A percentile compares a stretch with the other conserved stretches of the same genome.
These are phyloP conservation scores for Xerophyta viscosa DNA, from an alignment of 106 monocot species.

Conservation along the genomic window DNA sequence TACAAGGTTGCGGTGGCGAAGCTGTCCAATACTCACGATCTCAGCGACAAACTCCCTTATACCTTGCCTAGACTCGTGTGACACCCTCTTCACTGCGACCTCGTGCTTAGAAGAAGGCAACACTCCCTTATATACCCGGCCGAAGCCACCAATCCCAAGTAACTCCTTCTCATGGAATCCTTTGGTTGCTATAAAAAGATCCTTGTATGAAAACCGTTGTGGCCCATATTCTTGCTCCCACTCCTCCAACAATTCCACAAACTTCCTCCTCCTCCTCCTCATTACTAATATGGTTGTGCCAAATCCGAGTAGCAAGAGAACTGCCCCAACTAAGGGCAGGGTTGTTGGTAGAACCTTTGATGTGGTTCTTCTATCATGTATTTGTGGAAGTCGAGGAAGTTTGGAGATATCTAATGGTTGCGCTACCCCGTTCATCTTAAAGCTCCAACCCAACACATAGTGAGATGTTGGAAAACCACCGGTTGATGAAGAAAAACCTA, in stretches of 20 bases:
- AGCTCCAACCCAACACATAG: slow-evolving; percentile 27
- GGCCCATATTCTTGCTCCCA: slow-evolving; percentile 1
- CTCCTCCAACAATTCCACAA: slow-evolving; percentile 14
- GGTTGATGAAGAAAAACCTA: slow-evolving; percentile 22
- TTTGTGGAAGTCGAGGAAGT: slow-evolving; percentile 3
- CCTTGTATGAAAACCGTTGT: slow-evolving; percentile 6
- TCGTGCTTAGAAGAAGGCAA: not conserved
- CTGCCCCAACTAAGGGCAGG: not conserved
- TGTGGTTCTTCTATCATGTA: not conserved
- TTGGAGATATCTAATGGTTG: not conserved
- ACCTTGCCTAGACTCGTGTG: slow-evolving; percentile 8
- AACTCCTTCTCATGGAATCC: slow-evolving; percentile 7
- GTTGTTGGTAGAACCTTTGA: not conserved
- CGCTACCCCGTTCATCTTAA: slow-evolving; percentile 10
- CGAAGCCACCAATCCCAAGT: slow-evolving; percentile 4
- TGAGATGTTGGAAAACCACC: slow-evolving; percentile 6
- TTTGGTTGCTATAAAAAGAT: slow-evolving; percentile 3
- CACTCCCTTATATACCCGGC: slow-evolving; percentile 6
- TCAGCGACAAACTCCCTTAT: slow-evolving; percentile 8
- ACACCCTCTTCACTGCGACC: slow-evolving; percentile 4
- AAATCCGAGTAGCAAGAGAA: not conserved
- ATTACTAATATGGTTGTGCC: not conserved
- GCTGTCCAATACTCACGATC: slow-evolving; percentile 2
- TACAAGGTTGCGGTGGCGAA: slow-evolving; percentile 7
- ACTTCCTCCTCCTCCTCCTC: slow-evolving; percentile 1